Conservation (phyloP, 768 basidiomycete genomes). For the Boletellus sp. region DNA sequence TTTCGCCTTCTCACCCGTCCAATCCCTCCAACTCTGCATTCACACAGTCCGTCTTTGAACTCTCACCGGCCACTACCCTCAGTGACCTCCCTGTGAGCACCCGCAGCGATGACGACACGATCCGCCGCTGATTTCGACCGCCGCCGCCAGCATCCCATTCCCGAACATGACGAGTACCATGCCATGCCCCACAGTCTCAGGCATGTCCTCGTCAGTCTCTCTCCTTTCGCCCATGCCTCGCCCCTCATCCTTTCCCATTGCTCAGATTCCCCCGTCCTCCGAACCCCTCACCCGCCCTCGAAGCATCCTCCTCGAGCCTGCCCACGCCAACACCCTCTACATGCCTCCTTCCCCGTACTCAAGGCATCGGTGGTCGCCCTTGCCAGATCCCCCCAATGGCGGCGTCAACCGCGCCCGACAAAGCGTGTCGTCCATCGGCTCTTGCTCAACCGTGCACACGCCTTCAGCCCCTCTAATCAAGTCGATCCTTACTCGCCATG, state of each 20-base stretch:
- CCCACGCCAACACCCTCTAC: background rate
- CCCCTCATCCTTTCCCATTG: background rate
- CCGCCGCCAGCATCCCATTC: constrained; percentile 25
- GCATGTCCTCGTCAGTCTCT: constrained; percentile 26
- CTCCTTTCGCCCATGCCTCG: constrained; percentile 5
- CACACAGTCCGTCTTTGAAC: constrained; percentile 18
- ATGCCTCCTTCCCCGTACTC: constrained; percentile 17
- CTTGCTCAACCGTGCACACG: constrained; percentile 29
- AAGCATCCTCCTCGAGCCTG: constrained; percentile 29
- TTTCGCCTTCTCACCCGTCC: background rate
- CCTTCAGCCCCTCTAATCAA: constrained; percentile 33
- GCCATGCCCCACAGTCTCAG: constrained; percentile 30
- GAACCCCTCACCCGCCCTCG: constrained; percentile 16
- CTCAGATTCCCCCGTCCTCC: constrained; percentile 23
- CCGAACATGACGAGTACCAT: constrained; percentile 27
- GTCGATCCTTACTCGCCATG: constrained; percentile 56
- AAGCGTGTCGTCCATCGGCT: constrained; percentile 39
- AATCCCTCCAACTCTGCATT: background rate
- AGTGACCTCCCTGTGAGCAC: constrained; percentile 29
- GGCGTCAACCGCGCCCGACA: constrained; percentile 28
- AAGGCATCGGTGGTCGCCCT: constrained; percentile 16
- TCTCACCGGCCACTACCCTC: constrained; percentile 21
- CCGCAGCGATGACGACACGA: constrained; percentile 14
- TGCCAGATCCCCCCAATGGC: constrained; percentile 16
- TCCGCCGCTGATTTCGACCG: constrained; percentile 19